Evolutionary conservation across 257 asterid genomes (phyloP), one percentile per base, ranked within the genome.

Genomic region (Datura wrightii): DNA sequence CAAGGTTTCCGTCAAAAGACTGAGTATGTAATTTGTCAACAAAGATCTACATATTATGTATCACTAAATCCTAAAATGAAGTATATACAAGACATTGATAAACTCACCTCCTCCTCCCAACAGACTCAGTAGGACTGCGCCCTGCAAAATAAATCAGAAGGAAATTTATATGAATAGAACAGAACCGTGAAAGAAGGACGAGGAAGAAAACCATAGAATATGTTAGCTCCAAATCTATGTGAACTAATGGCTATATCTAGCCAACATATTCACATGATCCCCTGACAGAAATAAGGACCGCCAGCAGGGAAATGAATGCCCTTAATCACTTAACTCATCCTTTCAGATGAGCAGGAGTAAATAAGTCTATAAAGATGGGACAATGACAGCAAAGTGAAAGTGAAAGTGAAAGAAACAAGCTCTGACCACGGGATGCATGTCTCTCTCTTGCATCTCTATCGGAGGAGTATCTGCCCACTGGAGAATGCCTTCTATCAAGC

Each of bases 401-500:
- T 24, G 31, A 82, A 48, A 67, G 62, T 66, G 79, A 78, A 85
- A 41, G 53, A 84, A 78, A 71, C 63, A 67, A 85, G 65, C 65
- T 80, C 91, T 85, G 74, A 96, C 99, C 98, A 85, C 84, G 94
- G 87, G 95, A 85, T 72, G 88, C 95, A 80, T 93, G 94, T 87
- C 93, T 94, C 82, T 96, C 97, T 89, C 99, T 91, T 39, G 78
- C 78, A 69, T 16, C 78, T 69, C 78, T 69, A 69, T 69, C 78
- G 39, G 52, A 15, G 85, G 98, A 92, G 85, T 85, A 86, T 82
- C 86, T 89, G 83, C 41, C 93, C 62, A 83, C 74, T 54, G 99
- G 98, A 85, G 99, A 96, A 79, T 86, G 97, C 89, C 89, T 93
- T 85, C 94, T 69, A 72, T 88, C 95, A 82, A 94, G 94, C 88